Conservation (phyloP, 768 basidiomycete species). For the Lactarius tabidus region DNA sequence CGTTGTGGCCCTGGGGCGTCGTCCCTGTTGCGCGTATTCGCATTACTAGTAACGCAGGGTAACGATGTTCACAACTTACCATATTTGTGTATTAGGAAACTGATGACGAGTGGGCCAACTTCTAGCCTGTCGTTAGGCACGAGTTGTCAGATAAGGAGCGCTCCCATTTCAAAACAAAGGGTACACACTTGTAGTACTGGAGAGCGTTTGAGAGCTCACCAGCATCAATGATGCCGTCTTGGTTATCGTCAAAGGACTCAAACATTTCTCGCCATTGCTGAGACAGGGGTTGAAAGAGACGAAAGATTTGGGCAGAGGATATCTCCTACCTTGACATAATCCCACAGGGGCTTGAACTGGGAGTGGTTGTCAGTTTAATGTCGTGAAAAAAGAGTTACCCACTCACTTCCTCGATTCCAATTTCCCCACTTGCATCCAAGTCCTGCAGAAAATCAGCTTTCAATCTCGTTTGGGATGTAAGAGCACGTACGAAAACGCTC, state of each 20-base stretch:
- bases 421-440: constrained; percentile 6
- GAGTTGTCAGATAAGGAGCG: neutral
- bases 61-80: neutral
- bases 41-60: too few species aligned
- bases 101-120: neutral
- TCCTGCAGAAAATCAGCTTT: neutral
- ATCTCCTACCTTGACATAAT: constrained; percentile 2
- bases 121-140: neutral
- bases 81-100: constrained; percentile 8
- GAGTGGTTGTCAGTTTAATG: neutral
- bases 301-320: too few species aligned
- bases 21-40: neutral
- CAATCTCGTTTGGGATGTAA: neutral
- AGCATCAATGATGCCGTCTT: constrained; percentile 11
- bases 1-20: neutral
- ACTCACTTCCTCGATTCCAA: constrained; percentile 5
- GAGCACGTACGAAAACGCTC: constrained; percentile 7
- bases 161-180: neutral
- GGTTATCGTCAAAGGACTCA: constrained; percentile 3
- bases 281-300: neutral
- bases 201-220: neutral
- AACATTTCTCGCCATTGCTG: constrained; percentile 14
- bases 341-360: constrained; percentile 10
- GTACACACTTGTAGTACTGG: neutral
- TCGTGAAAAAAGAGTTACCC: neutral